Conservation (phyloP, 2,329 filamentous ascomycete species). For the Elsinoe ampelina region DNA sequence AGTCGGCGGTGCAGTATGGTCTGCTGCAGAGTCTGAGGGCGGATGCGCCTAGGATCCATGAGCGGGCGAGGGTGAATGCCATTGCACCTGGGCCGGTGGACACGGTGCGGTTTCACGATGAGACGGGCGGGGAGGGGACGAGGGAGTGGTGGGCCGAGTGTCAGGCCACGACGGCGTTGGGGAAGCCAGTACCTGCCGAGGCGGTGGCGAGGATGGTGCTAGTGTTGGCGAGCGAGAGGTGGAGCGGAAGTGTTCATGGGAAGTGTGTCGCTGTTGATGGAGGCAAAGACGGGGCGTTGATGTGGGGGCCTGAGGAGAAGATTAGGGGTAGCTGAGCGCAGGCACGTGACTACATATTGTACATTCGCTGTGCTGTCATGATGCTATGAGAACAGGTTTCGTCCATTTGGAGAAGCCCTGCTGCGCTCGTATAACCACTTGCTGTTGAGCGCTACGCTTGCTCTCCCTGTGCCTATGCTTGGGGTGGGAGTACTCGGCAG, state of each 20-base stretch:
- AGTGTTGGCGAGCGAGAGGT: constrained; percentile 39
- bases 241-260: constrained; percentile 36
- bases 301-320: constrained; percentile 32
- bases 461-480: constrained; percentile 50
- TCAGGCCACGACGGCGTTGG: constrained; percentile 35
- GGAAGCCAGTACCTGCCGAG: constrained; percentile 30
- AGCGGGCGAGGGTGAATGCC: constrained; percentile 35
- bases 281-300: constrained; percentile 37
- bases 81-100: constrained; percentile 40
- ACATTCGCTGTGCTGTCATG: constrained; percentile 8
- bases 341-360: background rate
- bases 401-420: constrained; percentile 41
- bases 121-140: constrained; percentile 31
- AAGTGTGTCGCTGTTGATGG: constrained; percentile 39
- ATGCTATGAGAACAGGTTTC: constrained; percentile 14
- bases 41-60: constrained; percentile 32
- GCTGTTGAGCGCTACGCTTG: constrained; percentile 72
- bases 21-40: constrained; percentile 34
- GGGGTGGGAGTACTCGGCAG: constrained; percentile 61
- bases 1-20: constrained; percentile 39
- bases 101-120: constrained; percentile 35
- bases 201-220: constrained; percentile 38
- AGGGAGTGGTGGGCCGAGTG: constrained; percentile 34
- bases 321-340: background rate
- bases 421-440: constrained; percentile 93